Conservation (phyloP, 1,139 yeast species). For the Candida sanyaensis region DNA sequence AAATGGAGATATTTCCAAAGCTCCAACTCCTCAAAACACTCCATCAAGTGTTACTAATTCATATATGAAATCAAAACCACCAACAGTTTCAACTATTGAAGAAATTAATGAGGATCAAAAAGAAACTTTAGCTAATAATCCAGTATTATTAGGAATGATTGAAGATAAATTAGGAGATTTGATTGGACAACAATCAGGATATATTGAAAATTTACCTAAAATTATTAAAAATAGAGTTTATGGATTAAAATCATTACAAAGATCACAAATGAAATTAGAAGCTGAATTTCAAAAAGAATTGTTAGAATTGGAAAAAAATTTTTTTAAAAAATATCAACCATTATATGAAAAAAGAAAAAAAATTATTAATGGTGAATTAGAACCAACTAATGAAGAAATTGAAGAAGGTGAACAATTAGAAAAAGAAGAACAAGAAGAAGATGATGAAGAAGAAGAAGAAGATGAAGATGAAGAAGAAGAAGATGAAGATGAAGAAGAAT, state of each 20-base stretch:
- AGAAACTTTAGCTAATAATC: conserved; percentile 68
- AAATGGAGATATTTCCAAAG: conserved; percentile 79
- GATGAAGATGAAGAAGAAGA: conserved; percentile 45
- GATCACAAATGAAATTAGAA: conserved; percentile 78
- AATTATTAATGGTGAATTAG: conserved; percentile 69
- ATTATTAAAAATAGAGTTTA: conserved; percentile 73
- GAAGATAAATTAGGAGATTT: conserved; percentile 86
- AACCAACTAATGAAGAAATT: conserved; percentile 80
- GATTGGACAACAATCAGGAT: conserved; percentile 87
- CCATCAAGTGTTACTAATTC: conserved; percentile 88
- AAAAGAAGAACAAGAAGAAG: conserved; percentile 53
- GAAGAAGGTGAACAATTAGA: conserved; percentile 72
- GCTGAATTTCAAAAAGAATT: conserved; percentile 90
- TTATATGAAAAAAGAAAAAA: conserved; percentile 73
- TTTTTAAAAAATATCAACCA: conserved; percentile 72
- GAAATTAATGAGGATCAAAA: conserved; percentile 57
- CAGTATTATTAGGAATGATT: conserved; percentile 79
- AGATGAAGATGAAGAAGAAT: conserved; percentile 40
- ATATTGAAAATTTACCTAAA: conserved; percentile 77
- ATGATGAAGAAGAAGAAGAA: conserved; percentile 36
- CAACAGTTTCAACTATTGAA: conserved; percentile 74
- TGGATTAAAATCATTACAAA: conserved; percentile 85
- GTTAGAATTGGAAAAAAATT: conserved; percentile 83
- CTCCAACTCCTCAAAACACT: conserved; percentile 99
- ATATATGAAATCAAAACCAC: conserved; percentile 69